Evolutionary conservation across 352 stramenopile genomes (phyloP).

Genomic region (Heterotrichella gracilis): DNA sequence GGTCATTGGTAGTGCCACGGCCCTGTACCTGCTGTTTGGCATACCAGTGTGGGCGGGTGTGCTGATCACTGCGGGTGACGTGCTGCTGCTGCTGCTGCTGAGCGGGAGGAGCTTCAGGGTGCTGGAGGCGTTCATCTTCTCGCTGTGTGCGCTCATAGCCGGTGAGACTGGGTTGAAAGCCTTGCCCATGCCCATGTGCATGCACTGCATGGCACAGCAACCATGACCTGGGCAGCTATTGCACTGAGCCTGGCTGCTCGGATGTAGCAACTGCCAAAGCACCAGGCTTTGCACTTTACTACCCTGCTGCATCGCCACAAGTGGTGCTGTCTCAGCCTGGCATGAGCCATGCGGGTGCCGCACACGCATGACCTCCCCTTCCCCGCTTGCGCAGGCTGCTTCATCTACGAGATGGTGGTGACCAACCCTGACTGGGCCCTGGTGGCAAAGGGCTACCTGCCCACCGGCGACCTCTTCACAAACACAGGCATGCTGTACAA

Average conservation of each 20-base stretch:
- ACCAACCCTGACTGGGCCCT: not conserved
- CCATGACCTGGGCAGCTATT: too few relatives aligned
- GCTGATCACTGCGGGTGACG: not conserved
- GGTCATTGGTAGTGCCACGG: slow-evolving; percentile 24
- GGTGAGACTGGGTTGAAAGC: too few relatives aligned
- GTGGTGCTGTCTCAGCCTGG: too few relatives aligned
- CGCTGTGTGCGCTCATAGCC: too few relatives aligned
- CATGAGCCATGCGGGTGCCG: too few relatives aligned
- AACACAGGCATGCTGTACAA: slow-evolving; percentile 16
- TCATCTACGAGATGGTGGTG: not conserved
- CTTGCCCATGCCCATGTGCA: too few relatives aligned
- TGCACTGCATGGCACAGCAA: too few relatives aligned
- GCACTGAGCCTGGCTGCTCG: too few relatives aligned
- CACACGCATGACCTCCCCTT: too few relatives aligned
- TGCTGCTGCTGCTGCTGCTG: not conserved
- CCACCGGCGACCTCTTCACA: not conserved
- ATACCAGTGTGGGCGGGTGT: slow-evolving; percentile 15
- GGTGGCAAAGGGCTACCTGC: not conserved
- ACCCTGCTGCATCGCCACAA: too few relatives aligned
- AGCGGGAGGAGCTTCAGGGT: not conserved
- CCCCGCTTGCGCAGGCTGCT: not conserved
- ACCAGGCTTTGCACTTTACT: too few relatives aligned
- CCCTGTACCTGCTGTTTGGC: slow-evolving; percentile 17
- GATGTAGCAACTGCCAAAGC: too few relatives aligned
- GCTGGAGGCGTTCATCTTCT: not conserved